Evolutionary conservation across 108 stramenopile genomes (phyloP), one percentile per base, ranked within the genome.

Genomic region (Stephanodiscus minutulus): DNA sequence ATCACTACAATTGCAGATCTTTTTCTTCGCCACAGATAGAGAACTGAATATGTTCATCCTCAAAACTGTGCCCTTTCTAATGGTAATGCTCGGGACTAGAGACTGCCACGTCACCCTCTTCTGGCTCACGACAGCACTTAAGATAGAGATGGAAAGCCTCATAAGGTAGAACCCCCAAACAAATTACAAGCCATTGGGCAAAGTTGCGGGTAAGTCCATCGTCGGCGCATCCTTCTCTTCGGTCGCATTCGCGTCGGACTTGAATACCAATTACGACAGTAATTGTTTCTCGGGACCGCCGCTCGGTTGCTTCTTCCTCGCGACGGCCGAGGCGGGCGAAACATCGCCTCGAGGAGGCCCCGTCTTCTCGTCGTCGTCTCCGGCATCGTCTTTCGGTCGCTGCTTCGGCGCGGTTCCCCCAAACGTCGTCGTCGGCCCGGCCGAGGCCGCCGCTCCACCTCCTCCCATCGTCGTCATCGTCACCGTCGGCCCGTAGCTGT

Each of bases 401-500:
- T 25, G 13, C 36, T 17, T 3, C 37, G 47, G 24, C 12, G 12
- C 13, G 3, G 12, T 17, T 44, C 15, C 13, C 0, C 43, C 43
- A 15, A 3, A 44, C 43, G 15, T 15, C 2, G 13, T 15, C 43
- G 15, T 15, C 2, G 13, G 43, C 43, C 43, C 43, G 43, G 43
- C 2, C 0, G 13, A 44, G n/a, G 31, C 31, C 31, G 31, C 31
- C 5, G 31, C 31, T 33, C 31, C 31, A 4, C 31, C 31, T 33
- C 43, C 43, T 15, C 3, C 5, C 31, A 33, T 33, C 31, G 31
- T 33, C 31, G 31, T 44, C 43, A 15, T n/a, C n/a, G n/a, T 39
- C 39, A 11, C 8, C 8, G 39, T 44, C 43, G 43, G 43, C 8
- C 79, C 79, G 58, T 73, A 73, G 57, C 79, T 73, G 11, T 73